These are phyloP conservation scores for Pterocarpus santalinus DNA, from an alignment of 306 rosid genomes.

Conservation along the genomic window DNA sequence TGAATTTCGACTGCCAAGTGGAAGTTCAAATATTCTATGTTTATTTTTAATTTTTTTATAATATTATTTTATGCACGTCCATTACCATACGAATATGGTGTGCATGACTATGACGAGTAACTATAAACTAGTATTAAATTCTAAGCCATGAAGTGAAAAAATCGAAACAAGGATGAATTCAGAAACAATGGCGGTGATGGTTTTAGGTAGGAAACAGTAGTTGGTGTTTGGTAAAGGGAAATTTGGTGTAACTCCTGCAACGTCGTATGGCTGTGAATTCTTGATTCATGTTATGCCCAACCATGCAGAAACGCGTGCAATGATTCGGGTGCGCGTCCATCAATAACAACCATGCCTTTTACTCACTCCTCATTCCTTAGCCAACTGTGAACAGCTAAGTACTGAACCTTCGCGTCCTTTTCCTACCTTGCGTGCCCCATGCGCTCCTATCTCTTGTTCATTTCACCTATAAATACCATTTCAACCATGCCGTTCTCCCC, in stretches of 20 bases:
- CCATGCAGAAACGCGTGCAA: conserved; percentile 42
- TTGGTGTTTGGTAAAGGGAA: not conserved
- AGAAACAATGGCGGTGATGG: not conserved
- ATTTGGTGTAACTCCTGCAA: not conserved
- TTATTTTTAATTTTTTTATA: too few relatives aligned
- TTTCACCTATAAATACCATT: conserved; percentile 29
- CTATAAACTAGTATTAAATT: too few relatives aligned
- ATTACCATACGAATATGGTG: too few relatives aligned
- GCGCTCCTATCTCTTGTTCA: not conserved
- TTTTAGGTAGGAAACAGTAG: not conserved
- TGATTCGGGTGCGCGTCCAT: conserved; percentile 31
- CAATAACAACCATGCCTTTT: not conserved
- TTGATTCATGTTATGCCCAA: not conserved
- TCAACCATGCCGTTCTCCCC: not conserved
- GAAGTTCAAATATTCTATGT: too few relatives aligned
- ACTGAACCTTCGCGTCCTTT: conserved; percentile 23
- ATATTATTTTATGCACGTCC: too few relatives aligned
- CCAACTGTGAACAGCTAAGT: conserved; percentile 14
- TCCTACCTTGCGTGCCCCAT: not conserved
- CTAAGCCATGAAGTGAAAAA: too few relatives aligned
- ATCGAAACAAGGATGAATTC: not conserved
- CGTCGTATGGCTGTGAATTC: not conserved
- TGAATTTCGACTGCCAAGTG: too few relatives aligned
- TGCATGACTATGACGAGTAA: too few relatives aligned
- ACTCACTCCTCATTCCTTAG: not conserved